Conservation (phyloP, 805 yeast species). For the Metschnikowia borealis region DNA sequence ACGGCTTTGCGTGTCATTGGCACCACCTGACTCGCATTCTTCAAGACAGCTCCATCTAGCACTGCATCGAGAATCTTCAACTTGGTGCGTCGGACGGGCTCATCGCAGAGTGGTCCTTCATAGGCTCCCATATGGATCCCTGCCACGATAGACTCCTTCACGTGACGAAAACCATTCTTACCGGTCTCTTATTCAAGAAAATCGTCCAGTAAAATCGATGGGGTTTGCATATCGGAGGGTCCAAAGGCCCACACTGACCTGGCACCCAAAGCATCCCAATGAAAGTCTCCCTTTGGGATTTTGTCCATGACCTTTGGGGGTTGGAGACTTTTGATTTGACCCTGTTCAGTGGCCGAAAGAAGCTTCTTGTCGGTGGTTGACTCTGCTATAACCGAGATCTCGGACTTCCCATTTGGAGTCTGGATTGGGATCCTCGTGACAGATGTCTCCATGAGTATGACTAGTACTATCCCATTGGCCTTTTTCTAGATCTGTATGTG, state of each 20-base stretch:
- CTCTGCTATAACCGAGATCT: conserved; percentile 70
- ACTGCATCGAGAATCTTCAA: conserved; percentile 66
- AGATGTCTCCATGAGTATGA: conserved; percentile 54
- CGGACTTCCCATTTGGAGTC: conserved; percentile 51
- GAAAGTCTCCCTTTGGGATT: conserved; percentile 51
- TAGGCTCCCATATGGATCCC: conserved; percentile 82
- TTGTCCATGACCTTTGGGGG: conserved; percentile 48
- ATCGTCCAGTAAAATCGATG: conserved; percentile 64
- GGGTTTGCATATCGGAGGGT: conserved; percentile 44
- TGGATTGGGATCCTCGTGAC: conserved; percentile 59
- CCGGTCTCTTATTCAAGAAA: conserved; percentile 69
- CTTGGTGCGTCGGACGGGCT: conserved; percentile 63
- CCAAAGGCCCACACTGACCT: conserved; percentile 80
- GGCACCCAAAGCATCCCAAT: conserved; percentile 82
- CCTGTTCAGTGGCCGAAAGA: conserved; percentile 52
- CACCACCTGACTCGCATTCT: conserved; percentile 65
- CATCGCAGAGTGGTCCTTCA: conserved; percentile 94
- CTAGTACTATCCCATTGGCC: too few species aligned
- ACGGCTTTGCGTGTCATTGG: conserved; percentile 84
- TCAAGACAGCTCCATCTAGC: conserved; percentile 44
- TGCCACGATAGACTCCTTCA: conserved; percentile 55
- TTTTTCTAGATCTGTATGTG: too few species aligned
- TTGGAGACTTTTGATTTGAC: conserved; percentile 34
- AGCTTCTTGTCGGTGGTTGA: conserved; percentile 55
- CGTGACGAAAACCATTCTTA: conserved; percentile 39